Evolutionary conservation across 805 yeast species (phyloP), one percentile per base, ranked within the genome.

Genomic region (Brettanomyces bruxellensis): DNA sequence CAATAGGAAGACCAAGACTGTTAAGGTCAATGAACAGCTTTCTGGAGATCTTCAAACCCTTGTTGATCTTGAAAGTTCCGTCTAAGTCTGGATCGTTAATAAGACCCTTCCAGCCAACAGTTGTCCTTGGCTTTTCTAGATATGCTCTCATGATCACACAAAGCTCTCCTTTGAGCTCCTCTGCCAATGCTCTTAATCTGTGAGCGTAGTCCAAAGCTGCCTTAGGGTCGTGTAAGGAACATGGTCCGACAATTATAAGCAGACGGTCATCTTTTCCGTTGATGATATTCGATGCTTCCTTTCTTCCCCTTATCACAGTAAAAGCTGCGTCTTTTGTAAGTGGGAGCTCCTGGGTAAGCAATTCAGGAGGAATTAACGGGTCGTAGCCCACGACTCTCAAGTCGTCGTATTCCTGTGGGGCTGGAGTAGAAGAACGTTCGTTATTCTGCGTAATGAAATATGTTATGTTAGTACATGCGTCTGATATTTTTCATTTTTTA

Each of bases 51-150:
- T 88, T 79, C 54, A 91, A 75, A 60, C 99, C 99, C 70, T 88
- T 87, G 78, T 91, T 91, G 66, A 91, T 93, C 65, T 91, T 84
- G 79, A 84, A 93, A 43, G 96, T 74, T 60, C 86, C 85, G 68
- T 91, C 87, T 50, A 91, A 79, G 60, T 91, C 95, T 41, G 99
- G 99, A 68, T 91, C 99, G 67, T 91, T 91, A 64, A 91, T 89
- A 59, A 91, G 74, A 59, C 99, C 99, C 70, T 91, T 91, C 99
- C 99, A 91, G 54, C 99, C 99, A 46, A 91, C 98, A 24, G 98
- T 91, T 52, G 99, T 91, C 74, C 99, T 84, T 60, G 99, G 99
- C 70, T 91, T 91, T 71, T 91, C 99, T 56, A 91, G 75, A 76
- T 91, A 91, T 5, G 98, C 98, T 72, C 99, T 84, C 99, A 91